Percentiles rank a stretch among this genome's conserved stretches.
These are phyloP conservation scores for Halophytophthora polymorphica DNA, from an alignment of 352 stramenopile species.

Conservation along the genomic window DNA sequence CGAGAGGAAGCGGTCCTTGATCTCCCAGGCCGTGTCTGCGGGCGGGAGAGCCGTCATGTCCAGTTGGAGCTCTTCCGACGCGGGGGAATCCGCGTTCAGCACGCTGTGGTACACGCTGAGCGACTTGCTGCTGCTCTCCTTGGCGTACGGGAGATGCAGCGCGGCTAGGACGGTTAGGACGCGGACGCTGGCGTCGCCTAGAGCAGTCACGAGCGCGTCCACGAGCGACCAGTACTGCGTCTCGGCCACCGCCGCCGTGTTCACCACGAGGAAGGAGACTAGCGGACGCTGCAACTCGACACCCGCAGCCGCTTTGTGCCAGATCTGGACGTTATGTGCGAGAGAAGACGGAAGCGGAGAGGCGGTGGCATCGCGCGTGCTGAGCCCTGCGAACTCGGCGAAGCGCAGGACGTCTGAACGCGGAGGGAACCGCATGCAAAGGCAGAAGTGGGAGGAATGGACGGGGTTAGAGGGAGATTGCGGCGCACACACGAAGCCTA, in stretches of 20 bases:
- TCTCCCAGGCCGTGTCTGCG: conserved; percentile 42
- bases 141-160: conserved; percentile 60
- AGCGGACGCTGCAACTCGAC: conserved; percentile 2
- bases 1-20: conserved; percentile 53
- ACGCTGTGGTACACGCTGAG: conserved; percentile 43
- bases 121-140: conserved; percentile 19
- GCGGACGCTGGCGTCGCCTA: conserved; percentile 34
- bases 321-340: conserved; percentile 14
- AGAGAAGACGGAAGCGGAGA: conserved; percentile 7
- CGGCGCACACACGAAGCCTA: background rate
- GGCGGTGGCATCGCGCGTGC: background rate
- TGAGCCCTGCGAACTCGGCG: conserved; percentile 13
- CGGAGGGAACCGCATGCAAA: background rate
- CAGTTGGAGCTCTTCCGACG: conserved; percentile 1
- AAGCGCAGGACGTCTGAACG: conserved; percentile 34
- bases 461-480: no score
- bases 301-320: conserved; percentile 3
- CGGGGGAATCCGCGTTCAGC: conserved; percentile 14
- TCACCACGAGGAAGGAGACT: conserved; percentile 32
- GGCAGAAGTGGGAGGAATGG: background rate
- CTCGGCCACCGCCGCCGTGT: conserved; percentile 21
- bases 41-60: conserved; percentile 3
- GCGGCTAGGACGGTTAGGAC: conserved; percentile 44
- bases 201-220: conserved; percentile 35
- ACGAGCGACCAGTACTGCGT: conserved; percentile 39